Base-by-base conservation (phyloP, 768 basidiomycete species). In the Boletus eberwhitei region DNA sequence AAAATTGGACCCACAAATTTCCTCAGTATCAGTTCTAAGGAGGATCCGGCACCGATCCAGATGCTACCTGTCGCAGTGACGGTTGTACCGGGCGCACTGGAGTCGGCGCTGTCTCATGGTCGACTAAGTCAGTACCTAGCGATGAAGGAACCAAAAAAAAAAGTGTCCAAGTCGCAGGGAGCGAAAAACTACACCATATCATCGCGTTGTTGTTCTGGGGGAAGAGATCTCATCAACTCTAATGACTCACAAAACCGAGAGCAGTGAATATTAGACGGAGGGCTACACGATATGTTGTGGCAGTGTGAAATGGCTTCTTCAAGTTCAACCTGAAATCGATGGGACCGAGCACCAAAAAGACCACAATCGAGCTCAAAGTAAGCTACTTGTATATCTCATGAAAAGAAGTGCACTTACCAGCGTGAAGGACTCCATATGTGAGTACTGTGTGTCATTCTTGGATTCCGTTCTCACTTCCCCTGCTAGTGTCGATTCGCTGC, bases 221-320 rank as follows among this genome's bases (percentile, higher is more conserved):
- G 26, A 26, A 17, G 8, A 32, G 44, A 45, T 6, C 8, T 29
- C 19, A 22, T 22, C 14, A 8, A 16, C 13, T 22, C 40, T 16
- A 22, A 16, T 45, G 13, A 48, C 35, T 36, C 46, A 47, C 46
- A 35, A 35, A 12, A 16, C 21, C 4, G 46, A 29, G n/a, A 12
- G 4, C 5, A n/a, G 43, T 44, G n/a, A 17, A 43, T 43, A 7
- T 26, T 22, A 22, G 22, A 22, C 9, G 41, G 16, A 17, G 24
- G 24, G 29, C 12, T 45, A 45, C 19, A 34, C 19, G 5, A 34
- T 46, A 46, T 19, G 35, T 26, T 29, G 29, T 60, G 57, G 53
- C 46, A 51, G 54, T 52, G 60, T 53, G 52, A 46, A 22, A 36
- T 8, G 32, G 17, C 13, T 24, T 24, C 41, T 43, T 44, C n/a